Conservation (phyloP, 1,284 basidiomycete genomes). For the Neolentinus lepideus region DNA sequence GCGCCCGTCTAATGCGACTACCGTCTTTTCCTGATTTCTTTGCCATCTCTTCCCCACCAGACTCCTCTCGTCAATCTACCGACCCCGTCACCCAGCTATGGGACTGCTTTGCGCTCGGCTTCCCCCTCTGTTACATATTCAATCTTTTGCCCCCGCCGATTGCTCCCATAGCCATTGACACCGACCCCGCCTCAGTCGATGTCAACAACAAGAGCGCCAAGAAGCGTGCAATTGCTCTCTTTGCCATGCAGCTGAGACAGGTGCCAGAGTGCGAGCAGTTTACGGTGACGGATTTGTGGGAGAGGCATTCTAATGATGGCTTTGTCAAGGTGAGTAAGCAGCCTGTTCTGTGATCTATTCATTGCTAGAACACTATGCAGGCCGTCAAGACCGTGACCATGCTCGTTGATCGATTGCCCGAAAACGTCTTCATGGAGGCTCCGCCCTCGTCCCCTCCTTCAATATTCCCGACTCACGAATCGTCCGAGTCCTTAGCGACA, state of each 20-base stretch:
- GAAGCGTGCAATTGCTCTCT: conserved; percentile 75
- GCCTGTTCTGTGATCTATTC: conserved; percentile 1
- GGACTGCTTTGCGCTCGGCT: conserved; percentile 90
- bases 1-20: conserved; percentile 68
- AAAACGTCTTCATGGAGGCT: conserved; percentile 62
- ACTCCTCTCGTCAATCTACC: conserved; percentile 61
- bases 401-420: conserved; percentile 78
- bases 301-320: conserved; percentile 89
- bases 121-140: conserved; percentile 92
- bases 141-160: conserved; percentile 76
- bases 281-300: conserved; percentile 85
- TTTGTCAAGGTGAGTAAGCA: conserved; percentile 76
- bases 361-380: conserved; percentile 30
- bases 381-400: conserved; percentile 89
- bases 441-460: conserved; percentile 52
- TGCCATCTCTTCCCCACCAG: conserved; percentile 43
- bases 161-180: conserved; percentile 63
- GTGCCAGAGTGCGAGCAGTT: conserved; percentile 64
- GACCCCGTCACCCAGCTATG: conserved; percentile 91
- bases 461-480: conserved; percentile 44
- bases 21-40: conserved; percentile 68
- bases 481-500: conserved; percentile 45
- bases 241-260: conserved; percentile 68
- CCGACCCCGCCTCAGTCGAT: conserved; percentile 57
- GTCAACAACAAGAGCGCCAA: conserved; percentile 68